These are phyloP conservation scores for Bruguiera hainesii DNA, from an alignment of 441 rosid species.

Conservation along the genomic window DNA sequence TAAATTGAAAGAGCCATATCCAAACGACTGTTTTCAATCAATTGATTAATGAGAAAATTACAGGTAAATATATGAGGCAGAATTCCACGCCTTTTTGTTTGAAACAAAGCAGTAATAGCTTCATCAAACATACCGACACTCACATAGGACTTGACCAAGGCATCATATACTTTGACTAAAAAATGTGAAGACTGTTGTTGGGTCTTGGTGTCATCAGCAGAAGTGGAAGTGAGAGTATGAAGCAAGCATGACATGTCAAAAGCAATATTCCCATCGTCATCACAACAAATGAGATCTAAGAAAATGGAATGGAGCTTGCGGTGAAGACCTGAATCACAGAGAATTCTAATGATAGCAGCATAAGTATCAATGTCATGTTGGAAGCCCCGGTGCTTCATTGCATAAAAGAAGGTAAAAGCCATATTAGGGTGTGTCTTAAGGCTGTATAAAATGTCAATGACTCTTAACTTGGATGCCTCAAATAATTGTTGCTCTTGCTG, in stretches of 20 bases:
- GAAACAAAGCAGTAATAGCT: constrained; percentile 50
- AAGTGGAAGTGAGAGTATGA: constrained; percentile 26
- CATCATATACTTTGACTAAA: constrained; percentile 34
- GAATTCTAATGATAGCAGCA: constrained; percentile 43
- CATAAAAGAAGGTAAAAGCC: not conserved
- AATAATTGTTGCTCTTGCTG: not conserved
- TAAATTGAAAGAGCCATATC: constrained; percentile 47
- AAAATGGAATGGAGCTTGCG: constrained; percentile 44
- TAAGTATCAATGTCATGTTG: constrained; percentile 39
- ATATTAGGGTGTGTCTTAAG: constrained; percentile 2
- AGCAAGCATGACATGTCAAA: constrained; percentile 46
- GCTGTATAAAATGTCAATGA: not conserved
- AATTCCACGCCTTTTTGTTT: constrained; percentile 33
- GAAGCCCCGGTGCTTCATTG: constrained; percentile 1
- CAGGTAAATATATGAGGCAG: constrained; percentile 44
- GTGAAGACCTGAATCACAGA: constrained; percentile 40
- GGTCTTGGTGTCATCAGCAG: constrained; percentile 12
- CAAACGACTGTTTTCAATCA: constrained; percentile 37
- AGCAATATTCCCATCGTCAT: constrained; percentile 23
- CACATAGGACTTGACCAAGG: constrained; percentile 54
- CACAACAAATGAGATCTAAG: constrained; percentile 3
- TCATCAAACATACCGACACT: constrained; percentile 54
- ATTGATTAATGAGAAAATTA: constrained; percentile 60
- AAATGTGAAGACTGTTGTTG: constrained; percentile 16
- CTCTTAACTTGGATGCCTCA: not conserved